Percentiles rank a stretch among this genome's conserved stretches.
Conservation (phyloP, 1,284 basidiomycete genomes). For the Stygiomarasmius scandens region DNA sequence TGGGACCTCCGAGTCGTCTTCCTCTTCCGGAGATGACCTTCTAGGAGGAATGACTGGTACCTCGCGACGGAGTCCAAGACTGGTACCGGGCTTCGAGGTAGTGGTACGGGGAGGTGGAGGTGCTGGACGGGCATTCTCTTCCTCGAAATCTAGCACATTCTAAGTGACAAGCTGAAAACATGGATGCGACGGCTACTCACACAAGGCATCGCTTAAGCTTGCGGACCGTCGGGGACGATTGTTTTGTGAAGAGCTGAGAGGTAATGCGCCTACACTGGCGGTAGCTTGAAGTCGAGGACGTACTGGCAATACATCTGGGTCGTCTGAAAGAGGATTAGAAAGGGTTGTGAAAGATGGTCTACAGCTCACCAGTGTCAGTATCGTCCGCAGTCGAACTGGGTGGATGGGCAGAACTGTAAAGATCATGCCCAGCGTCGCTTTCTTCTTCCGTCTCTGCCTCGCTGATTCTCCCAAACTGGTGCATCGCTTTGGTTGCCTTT, state of each 20-base stretch:
- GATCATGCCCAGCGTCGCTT: slow-evolving; percentile 14
- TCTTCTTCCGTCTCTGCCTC: slow-evolving; percentile 14
- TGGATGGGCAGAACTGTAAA: slow-evolving; percentile 6
- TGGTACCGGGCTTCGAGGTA: slow-evolving; percentile 54
- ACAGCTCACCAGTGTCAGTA: slow-evolving; percentile 20
- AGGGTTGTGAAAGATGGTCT: slow-evolving; percentile 3
- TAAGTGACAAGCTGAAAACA: slow-evolving; percentile 12
- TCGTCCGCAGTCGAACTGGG: slow-evolving; percentile 13
- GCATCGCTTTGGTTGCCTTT: slow-evolving; percentile 11
- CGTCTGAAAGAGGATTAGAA: slow-evolving; percentile 1
- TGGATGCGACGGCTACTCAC: slow-evolving; percentile 32
- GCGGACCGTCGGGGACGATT: slow-evolving; percentile 66
- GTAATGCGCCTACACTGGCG: slow-evolving; percentile 6
- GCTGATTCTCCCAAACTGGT: slow-evolving; percentile 36
- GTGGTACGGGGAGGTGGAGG: slow-evolving; percentile 19
- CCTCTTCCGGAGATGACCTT: slow-evolving; percentile 41
- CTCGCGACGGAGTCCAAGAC: slow-evolving; percentile 40
- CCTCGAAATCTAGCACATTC: neutral
- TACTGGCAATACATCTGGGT: neutral
- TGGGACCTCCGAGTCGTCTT: slow-evolving; percentile 44
- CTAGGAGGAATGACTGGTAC: slow-evolving; percentile 47
- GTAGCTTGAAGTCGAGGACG: neutral
- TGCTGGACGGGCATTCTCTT: slow-evolving; percentile 9
- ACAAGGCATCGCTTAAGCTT: slow-evolving; percentile 64
- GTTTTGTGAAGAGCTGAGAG: slow-evolving; percentile 36